Evolutionary conservation across 1,284 basidiomycete genomes (phyloP), one percentile per base, ranked within the genome.

Genomic region (Cutaneotrichosporon arboriforme): DNA sequence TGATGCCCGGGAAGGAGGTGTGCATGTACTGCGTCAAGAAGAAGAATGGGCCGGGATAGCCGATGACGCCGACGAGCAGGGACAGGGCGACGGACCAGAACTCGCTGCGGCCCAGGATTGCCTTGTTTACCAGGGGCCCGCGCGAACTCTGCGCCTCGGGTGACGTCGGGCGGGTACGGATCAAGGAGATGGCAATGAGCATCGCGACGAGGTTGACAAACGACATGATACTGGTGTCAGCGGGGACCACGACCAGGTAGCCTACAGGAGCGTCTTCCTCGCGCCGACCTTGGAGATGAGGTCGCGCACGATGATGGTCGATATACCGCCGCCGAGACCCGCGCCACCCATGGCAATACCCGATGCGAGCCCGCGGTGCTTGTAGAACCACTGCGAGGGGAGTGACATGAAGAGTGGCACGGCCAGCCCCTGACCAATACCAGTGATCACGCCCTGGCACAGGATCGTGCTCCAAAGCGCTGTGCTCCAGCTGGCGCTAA

Each of bases 371-470:
- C 69, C 69, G 23, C 69, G 56, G 14, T 55, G 53, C 36, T 61
- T 62, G 47, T 63, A 66, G 54, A 70, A 70, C 69, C 69, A 70
- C 51, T 70, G 69, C 4, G 63, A 63, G 12, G 69, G 69, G 17
- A 70, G 61, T 1, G 61, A 64, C 62, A 70, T 64, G 61, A 70
- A 70, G 17, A 70, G 49, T 2, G 69, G 69, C 40, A 67, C 37
- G 0, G 61, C 59, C 22, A 66, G 54, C 18, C 69, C 41, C 42
- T 61, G 55, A 3, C 66, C 67, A 9, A 66, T 52, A 2, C 67
- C 69, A 8, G 55, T 49, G 18, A 70, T 45, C 2, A 63, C 46
- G 22, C 69, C 69, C 58, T 64, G 44, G 17, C 41, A 46, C 31
- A 58, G 20, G 43, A 58, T 54, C 3, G 42, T 44, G 37, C 39